Base-by-base conservation (phyloP, 129 eudicot genomes). In the Flaveria brownii region DNA sequence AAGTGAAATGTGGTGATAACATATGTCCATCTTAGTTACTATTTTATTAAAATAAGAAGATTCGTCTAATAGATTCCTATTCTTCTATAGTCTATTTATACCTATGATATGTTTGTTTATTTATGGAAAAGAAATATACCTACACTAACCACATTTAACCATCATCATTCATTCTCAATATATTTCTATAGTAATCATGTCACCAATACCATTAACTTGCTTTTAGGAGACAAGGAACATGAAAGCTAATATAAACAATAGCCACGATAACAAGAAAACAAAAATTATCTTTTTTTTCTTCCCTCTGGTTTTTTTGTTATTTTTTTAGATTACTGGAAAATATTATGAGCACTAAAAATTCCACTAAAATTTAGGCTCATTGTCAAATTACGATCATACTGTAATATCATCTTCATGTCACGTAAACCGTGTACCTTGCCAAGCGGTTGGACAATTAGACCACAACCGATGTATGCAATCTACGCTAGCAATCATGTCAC, bases 181-280 rank as follows among this genome's bases (percentile, higher is more conserved):
- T 39, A 0, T 9, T 45, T 43, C 5, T 36, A 1, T 6, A 9
- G 33, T 39, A 18, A 7, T 17, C 22, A 55, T 55, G 61, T n/a
- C 61, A 17, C 61, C 61, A 68, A 18, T 68, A 17, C 61, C 61
- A 68, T 42, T 68, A 18, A 68, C 45, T 10, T 68, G 72, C 9
- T 10, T 67, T n/a, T 17, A 9, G 51, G 10, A 17, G 13, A n/a
- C 15, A n/a, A 67, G 5, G 15, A 41, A 11, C 42, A 41, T 49
- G 52, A 47, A 47, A 47, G 15, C 52, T 12, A 67, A 67, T 3
- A 36, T 3, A 36, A 67, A 67, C 13, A 2, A n/a, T 41, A 41
- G 43, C 71, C 23, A 16, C 71, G 8, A 67, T 67, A 17, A 68
- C 12, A 22, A 20, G 20, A 68, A 68, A 17, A 42, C 72, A 68